These are phyloP conservation scores for Pythium grandisporangium DNA, from an alignment of 352 stramenopile genomes.

Conservation along the genomic window DNA sequence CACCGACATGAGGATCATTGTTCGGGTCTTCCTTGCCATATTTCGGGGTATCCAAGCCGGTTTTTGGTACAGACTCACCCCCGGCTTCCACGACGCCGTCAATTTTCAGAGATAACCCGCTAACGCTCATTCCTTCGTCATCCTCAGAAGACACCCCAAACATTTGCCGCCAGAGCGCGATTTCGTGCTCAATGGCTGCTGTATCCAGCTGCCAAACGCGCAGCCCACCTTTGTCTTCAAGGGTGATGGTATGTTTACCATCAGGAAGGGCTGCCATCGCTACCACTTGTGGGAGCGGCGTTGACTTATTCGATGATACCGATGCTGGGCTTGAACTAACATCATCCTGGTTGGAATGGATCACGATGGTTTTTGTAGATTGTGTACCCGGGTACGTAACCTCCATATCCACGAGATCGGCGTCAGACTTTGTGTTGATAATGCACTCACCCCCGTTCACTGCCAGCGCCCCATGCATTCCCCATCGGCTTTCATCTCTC, in stretches of 20 bases:
- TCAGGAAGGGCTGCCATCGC: constrained; percentile 18
- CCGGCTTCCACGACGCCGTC: constrained; percentile 20
- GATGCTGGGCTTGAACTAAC: background rate
- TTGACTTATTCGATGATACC: background rate
- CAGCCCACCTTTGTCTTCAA: constrained; percentile 46
- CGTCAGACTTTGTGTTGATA: constrained; percentile 12
- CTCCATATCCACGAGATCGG: constrained; percentile 10
- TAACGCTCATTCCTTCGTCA: no score
- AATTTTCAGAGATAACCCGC: constrained; percentile 36
- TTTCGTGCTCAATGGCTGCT: constrained; percentile 27
- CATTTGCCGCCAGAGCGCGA: constrained; percentile 59
- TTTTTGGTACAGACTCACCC: constrained; percentile 48
- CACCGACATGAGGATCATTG: constrained; percentile 91
- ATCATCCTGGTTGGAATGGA: constrained; percentile 6
- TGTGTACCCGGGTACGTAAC: constrained; percentile 5
- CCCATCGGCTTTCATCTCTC: constrained; percentile 9
- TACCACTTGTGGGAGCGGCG: constrained; percentile 32
- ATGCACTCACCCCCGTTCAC: constrained; percentile 8
- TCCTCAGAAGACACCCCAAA: no score
- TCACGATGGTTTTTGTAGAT: constrained; percentile 31
- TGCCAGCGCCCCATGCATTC: constrained; percentile 15
- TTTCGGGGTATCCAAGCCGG: constrained; percentile 78
- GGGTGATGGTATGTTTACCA: constrained; percentile 33
- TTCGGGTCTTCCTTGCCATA: constrained; percentile 92
- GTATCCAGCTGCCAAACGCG: constrained; percentile 58